phyloP scores from a whole-genome alignment of 164 flowering plant species.

The Chimonanthus praecox region DNA sequence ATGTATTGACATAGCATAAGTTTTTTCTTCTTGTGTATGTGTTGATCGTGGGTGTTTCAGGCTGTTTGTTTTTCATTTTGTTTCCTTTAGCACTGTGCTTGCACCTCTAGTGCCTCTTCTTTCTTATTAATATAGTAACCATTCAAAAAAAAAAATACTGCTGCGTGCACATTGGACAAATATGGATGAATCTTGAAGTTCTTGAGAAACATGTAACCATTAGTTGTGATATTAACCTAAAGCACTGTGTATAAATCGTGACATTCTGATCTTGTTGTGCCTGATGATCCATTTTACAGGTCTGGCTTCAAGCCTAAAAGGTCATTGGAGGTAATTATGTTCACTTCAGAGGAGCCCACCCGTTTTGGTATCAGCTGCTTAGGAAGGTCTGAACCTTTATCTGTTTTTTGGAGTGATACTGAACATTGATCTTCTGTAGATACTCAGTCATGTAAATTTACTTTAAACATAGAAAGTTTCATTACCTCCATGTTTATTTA shows the following conservation, averaged over 20 bases:
- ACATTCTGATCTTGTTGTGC: not conserved
- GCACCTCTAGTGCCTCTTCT: too few relatives aligned
- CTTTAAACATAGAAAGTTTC: not conserved
- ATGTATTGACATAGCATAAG: too few relatives aligned
- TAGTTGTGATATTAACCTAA: not conserved
- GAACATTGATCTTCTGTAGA: not conserved
- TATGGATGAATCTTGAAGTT: not conserved
- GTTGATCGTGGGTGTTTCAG: too few relatives aligned
- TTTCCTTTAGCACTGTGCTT: too few relatives aligned
- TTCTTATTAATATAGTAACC: too few relatives aligned
- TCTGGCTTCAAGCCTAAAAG: slow-evolving; percentile 83
- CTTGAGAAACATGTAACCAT: not conserved
- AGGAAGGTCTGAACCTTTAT: slow-evolving; percentile 63
- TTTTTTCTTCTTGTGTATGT: too few relatives aligned
- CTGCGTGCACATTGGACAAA: not conserved
- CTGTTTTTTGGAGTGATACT: too few relatives aligned
- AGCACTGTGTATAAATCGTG: not conserved
- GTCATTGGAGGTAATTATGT: slow-evolving; percentile 78
- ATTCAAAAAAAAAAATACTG: not conserved
- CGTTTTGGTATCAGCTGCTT: slow-evolving; percentile 95
- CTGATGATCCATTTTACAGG: slow-evolving; percentile 33
- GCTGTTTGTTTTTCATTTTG: too few relatives aligned
- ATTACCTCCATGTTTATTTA: not conserved
- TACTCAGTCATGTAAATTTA: not conserved
- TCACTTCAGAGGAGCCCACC: slow-evolving; percentile 99